Evolutionary conservation across 139 green algal species (phyloP).

Genomic region (Closterium sp.): DNA sequence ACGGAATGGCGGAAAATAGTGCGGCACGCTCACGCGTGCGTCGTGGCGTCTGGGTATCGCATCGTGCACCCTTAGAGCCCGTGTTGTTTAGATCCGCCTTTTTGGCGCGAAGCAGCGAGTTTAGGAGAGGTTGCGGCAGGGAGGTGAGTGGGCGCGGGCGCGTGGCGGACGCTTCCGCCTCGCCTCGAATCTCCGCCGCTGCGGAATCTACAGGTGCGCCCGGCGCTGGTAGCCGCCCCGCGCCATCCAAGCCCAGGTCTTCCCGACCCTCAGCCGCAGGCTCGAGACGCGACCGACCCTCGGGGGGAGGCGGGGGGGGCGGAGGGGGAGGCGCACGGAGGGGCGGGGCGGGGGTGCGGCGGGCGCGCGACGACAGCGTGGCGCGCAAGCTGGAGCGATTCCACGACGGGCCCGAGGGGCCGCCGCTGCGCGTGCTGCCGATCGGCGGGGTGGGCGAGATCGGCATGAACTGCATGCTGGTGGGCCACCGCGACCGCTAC

Average conservation of each 20-base stretch:
- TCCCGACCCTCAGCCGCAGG: neutral
- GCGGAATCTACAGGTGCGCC: neutral
- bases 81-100: neutral
- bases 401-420: conserved; percentile 56
- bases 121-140: neutral
- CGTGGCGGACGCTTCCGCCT: neutral
- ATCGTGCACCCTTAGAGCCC: too few species aligned
- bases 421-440: conserved; percentile 86
- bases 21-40: neutral
- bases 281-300: neutral
- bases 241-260: neutral
- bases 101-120: neutral
- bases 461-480: conserved; percentile 99
- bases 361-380: conserved; percentile 28
- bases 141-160: neutral
- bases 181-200: neutral
- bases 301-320: neutral
- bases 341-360: neutral
- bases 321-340: neutral
- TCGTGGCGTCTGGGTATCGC: too few species aligned
- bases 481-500: conserved; percentile 92
- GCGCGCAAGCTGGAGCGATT: conserved; percentile 32
- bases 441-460: conserved; percentile 97
- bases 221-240: neutral
- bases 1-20: neutral